These are phyloP conservation scores for Citrullus mucosospermus DNA, from an alignment of 306 rosid species.

Conservation along the genomic window DNA sequence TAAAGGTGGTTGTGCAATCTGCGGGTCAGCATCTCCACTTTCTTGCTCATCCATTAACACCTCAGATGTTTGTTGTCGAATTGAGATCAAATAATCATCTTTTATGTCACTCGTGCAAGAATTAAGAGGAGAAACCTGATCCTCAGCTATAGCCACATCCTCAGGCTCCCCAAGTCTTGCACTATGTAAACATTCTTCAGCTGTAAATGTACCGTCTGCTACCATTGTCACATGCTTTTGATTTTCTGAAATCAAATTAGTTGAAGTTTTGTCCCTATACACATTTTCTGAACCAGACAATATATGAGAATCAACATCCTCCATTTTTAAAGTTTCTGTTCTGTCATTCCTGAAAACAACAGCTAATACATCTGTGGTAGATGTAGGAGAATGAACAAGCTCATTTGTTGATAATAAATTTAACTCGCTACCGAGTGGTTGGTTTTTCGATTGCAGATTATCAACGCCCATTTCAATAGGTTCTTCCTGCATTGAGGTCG, in stretches of 20 bases:
- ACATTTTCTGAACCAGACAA: constrained; percentile 13
- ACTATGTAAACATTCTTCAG: constrained; percentile 13
- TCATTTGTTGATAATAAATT: background rate
- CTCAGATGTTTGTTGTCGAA: constrained; percentile 8
- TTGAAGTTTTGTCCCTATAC: constrained; percentile 7
- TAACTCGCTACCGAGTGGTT: background rate
- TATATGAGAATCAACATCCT: constrained; percentile 12
- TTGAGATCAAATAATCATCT: constrained; percentile 18
- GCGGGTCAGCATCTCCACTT: constrained; percentile 17
- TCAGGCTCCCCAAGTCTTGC: constrained; percentile 15
- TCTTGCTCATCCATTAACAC: constrained; percentile 28
- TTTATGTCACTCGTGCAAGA: constrained; percentile 11
- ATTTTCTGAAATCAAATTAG: constrained; percentile 20
- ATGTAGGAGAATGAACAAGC: background rate
- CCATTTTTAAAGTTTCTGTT: constrained; percentile 12
- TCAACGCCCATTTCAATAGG: constrained; percentile 10
- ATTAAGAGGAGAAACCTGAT: constrained; percentile 18
- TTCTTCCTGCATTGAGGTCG: constrained; percentile 13
- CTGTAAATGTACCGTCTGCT: constrained; percentile 8
- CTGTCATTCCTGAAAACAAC: constrained; percentile 9
- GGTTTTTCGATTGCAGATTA: background rate
- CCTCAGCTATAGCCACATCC: constrained; percentile 16
- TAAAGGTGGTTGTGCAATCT: constrained; percentile 9
- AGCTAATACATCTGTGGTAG: background rate
- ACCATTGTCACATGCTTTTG: constrained; percentile 9